A percentile compares a stretch with the other conserved stretches of the same genome.
These are phyloP conservation scores for Immersiella caudata DNA, from an alignment of 495 filamentous ascomycete genomes.

Conservation along the genomic window DNA sequence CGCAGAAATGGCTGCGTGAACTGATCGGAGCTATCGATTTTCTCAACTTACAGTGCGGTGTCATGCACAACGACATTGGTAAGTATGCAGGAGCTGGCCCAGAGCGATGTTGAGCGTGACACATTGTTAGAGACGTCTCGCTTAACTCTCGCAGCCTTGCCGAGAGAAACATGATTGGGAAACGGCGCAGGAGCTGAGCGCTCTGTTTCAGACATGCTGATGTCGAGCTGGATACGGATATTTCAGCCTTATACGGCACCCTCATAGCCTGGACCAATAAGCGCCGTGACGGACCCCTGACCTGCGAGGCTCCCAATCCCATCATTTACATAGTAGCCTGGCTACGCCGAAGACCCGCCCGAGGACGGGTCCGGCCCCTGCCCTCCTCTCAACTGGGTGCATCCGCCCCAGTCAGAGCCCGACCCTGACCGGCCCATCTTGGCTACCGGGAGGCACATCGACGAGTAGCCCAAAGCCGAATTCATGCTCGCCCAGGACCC, in stretches of 20 bases:
- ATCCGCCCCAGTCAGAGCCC: neutral
- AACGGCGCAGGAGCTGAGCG: neutral
- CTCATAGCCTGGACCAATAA: neutral
- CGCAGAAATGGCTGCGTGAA: neutral
- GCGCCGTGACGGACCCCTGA: neutral
- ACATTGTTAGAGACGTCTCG: neutral
- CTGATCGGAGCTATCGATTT: neutral
- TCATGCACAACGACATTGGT: neutral
- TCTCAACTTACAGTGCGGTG: neutral
- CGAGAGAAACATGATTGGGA: neutral
- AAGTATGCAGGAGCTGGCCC: neutral
- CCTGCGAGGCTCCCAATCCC: neutral
- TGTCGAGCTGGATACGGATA: neutral
- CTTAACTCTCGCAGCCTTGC: neutral
- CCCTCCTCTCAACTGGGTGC: neutral
- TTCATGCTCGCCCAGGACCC: neutral
- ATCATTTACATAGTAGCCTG: neutral
- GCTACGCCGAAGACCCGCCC: neutral
- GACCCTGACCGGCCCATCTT: neutral
- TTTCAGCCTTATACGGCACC: neutral
- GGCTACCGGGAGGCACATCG: neutral
- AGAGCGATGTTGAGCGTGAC: neutral
- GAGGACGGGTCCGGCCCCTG: neutral
- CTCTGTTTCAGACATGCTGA: neutral
- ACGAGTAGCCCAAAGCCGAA: neutral